These are phyloP conservation scores for Metschnikowia henanensis DNA, from an alignment of 805 yeast genomes.

Conservation along the genomic window DNA sequence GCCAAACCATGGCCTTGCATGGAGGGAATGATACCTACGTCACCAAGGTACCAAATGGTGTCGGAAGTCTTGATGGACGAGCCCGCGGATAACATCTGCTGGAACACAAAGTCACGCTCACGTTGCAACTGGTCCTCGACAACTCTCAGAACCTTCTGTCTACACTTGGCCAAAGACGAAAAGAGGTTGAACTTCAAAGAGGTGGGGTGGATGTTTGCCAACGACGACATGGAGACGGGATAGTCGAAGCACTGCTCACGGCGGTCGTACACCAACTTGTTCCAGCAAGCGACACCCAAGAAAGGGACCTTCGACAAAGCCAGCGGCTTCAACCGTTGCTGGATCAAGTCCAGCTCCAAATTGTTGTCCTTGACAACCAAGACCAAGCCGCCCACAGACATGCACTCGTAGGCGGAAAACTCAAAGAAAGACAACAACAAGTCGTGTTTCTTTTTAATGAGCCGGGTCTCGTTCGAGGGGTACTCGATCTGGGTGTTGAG, in stretches of 20 bases:
- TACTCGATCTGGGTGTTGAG: constrained; percentile 34
- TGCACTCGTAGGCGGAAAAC: constrained; percentile 50
- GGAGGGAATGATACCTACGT: constrained; percentile 55
- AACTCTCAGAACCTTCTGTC: constrained; percentile 50
- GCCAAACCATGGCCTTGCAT: constrained; percentile 64
- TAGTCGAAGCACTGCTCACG: constrained; percentile 25
- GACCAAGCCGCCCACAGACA: constrained; percentile 50
- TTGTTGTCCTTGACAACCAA: constrained; percentile 49
- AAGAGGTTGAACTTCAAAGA: constrained; percentile 37
- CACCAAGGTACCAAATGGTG: constrained; percentile 56
- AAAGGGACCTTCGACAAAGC: constrained; percentile 40
- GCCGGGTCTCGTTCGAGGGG: constrained; percentile 15
- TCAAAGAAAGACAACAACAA: constrained; percentile 53
- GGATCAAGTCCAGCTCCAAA: constrained; percentile 34
- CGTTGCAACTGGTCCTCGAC: constrained; percentile 47
- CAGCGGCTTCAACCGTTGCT: constrained; percentile 25
- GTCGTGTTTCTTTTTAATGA: constrained; percentile 36
- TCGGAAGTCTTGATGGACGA: constrained; percentile 36
- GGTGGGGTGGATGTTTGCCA: constrained; percentile 30
- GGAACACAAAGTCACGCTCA: constrained; percentile 43
- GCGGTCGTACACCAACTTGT: constrained; percentile 24
- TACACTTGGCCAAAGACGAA: constrained; percentile 43
- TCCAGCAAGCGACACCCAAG: constrained; percentile 55
- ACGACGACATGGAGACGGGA: constrained; percentile 20
- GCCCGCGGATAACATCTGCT: constrained; percentile 15